Percentiles rank a stretch among this genome's conserved stretches.
Evolutionary conservation across 2,329 filamentous ascomycete species (phyloP).

Genomic region (Diaporthe ampelina): DNA sequence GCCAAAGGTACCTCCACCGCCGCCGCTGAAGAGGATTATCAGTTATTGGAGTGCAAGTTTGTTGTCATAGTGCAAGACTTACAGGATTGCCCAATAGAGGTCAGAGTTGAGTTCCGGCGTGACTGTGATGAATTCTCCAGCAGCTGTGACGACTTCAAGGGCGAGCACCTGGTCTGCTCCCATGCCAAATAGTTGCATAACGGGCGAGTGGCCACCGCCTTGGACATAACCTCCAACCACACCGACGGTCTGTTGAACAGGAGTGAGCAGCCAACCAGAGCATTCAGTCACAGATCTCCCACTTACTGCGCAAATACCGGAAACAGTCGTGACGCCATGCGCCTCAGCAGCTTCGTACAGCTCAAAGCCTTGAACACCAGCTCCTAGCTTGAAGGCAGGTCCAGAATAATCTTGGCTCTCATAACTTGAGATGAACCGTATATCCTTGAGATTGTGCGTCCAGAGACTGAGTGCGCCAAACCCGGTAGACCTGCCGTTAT

Average conservation of each 20-base stretch:
- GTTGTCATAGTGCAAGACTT: not conserved
- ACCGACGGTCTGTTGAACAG: slow-evolving; percentile 32
- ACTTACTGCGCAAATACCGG: slow-evolving; percentile 35
- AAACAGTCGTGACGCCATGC: slow-evolving; percentile 26
- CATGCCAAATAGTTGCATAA: slow-evolving; percentile 22
- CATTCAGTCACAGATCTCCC: accelerated
- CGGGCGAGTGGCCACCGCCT: slow-evolving; percentile 31
- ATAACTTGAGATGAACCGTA: slow-evolving; percentile 48
- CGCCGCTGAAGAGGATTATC: slow-evolving; percentile 58
- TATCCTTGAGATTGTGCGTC: slow-evolving; percentile 54
- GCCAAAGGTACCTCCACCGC: slow-evolving; percentile 54
- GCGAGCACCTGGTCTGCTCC: slow-evolving; percentile 20
- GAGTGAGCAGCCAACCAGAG: not conserved
- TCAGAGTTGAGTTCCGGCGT: slow-evolving; percentile 57
- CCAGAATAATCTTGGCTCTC: slow-evolving; percentile 53
- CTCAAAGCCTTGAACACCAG: slow-evolving; percentile 34
- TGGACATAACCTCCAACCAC: slow-evolving; percentile 21
- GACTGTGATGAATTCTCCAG: slow-evolving; percentile 57
- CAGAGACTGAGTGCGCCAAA: slow-evolving; percentile 54
- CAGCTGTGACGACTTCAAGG: slow-evolving; percentile 62
- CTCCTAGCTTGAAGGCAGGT: slow-evolving; percentile 58
- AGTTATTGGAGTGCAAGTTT: not conserved
- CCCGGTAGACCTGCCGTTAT: slow-evolving; percentile 54
- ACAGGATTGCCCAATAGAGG: slow-evolving; percentile 62
- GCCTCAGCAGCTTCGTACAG: slow-evolving; percentile 21